phyloP scores from a whole-genome alignment of 1,139 yeast genomes.

The Yamadazyma buinensis region DNA sequence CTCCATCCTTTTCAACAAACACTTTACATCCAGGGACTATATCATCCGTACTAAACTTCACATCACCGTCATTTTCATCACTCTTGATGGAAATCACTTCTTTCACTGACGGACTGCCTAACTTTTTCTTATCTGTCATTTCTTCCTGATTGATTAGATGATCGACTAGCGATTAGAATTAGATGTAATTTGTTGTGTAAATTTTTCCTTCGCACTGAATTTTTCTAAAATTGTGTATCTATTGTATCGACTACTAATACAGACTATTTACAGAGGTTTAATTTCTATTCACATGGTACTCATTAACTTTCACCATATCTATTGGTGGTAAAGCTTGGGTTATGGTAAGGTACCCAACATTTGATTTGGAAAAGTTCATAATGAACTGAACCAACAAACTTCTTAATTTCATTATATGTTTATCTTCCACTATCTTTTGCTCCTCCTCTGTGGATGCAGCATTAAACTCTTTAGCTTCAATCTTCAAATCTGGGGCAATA shows the following conservation, averaged over 20 bases:
- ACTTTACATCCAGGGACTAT: constrained; percentile 74
- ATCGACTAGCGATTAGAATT: no score
- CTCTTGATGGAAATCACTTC: constrained; percentile 14
- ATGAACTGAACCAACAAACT: constrained; percentile 27
- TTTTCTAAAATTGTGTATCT: no score
- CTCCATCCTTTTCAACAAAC: constrained; percentile 76
- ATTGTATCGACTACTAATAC: no score
- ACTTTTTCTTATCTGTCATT: constrained; percentile 1
- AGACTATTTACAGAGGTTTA: neutral
- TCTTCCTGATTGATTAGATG: constrained; percentile 1
- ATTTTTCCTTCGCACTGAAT: no score
- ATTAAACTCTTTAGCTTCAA: constrained; percentile 15
- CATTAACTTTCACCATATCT: constrained; percentile 4
- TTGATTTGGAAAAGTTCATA: constrained; percentile 29
- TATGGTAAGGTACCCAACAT: constrained; percentile 33
- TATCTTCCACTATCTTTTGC: constrained; percentile 10
- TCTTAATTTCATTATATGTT: constrained; percentile 21
- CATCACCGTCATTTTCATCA: constrained; percentile 11
- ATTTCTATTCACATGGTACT: neutral
- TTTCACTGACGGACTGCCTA: constrained; percentile 10
- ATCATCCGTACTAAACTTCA: constrained; percentile 39
- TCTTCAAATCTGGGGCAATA: constrained; percentile 28
- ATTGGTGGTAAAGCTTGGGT: constrained; percentile 11
- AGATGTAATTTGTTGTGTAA: no score
- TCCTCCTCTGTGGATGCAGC: constrained; percentile 13